Percentiles rank a stretch among this genome's conserved stretches.
These are phyloP conservation scores for Vitis vinifera DNA, from an alignment of 164 flowering plant species.

Conservation along the genomic window ASM3070453v1 NC_081811.1:31240501-31241000, in stretches of 20 bases:
- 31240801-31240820: constrained; percentile 76
- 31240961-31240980: constrained; percentile 50
- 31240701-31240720: constrained; percentile 64
- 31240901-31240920: constrained; percentile 69
- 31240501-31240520: background rate
- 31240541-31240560: constrained; percentile 11
- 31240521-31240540: constrained; percentile 5
- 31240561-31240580: constrained; percentile 34
- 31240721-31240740: constrained; percentile 75
- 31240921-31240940: constrained; percentile 64
- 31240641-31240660: constrained; percentile 61
- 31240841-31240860: constrained; percentile 51
- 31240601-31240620: constrained; percentile 60
- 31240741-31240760: constrained; percentile 59
- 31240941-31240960: constrained; percentile 17
- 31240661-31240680: constrained; percentile 68
- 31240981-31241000: constrained; percentile 27
- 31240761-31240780: constrained; percentile 70
- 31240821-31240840: constrained; percentile 66
- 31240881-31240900: constrained; percentile 60
- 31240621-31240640: constrained; percentile 66
- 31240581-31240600: constrained; percentile 69
- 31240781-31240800: constrained; percentile 84
- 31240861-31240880: constrained; percentile 43
- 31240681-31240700: constrained; percentile 62